These are phyloP conservation scores for Microbotryum intermedium DNA, from an alignment of 1,284 basidiomycete genomes.

Conservation along the genomic window DNA sequence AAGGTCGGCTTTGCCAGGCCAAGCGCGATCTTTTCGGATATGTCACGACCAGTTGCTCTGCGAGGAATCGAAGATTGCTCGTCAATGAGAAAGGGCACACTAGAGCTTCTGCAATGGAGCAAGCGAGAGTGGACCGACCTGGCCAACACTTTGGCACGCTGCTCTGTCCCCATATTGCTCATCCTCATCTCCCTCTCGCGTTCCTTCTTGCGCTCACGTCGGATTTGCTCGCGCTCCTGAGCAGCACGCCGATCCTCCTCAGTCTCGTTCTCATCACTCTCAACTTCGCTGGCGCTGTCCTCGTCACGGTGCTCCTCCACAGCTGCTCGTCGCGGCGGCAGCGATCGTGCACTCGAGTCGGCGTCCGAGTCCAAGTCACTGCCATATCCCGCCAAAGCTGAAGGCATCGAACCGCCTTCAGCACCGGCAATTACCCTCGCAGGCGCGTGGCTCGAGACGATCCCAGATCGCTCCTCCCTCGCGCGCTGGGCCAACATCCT, in stretches of 20 bases:
- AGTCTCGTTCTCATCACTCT: constrained; percentile 38
- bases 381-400: constrained; percentile 9
- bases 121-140: constrained; percentile 43
- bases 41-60: constrained; percentile 88
- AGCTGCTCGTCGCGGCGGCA: background rate
- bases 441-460: constrained; percentile 43
- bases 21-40: constrained; percentile 96
- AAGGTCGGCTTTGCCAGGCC: constrained; percentile 93
- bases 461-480: constrained; percentile 81
- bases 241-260: constrained; percentile 73
- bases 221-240: constrained; percentile 78
- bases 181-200: constrained; percentile 96
- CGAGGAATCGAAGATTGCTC: too few relatives aligned
- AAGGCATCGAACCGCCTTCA: background rate
- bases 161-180: constrained; percentile 98
- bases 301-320: constrained; percentile 16
- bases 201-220: constrained; percentile 82
- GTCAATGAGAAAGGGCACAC: background rate
- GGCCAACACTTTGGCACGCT: constrained; percentile 88
- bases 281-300: constrained; percentile 27
- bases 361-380: constrained; percentile 27
- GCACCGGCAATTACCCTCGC: constrained; percentile 38
- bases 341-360: background rate
- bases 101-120: background rate
- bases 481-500: constrained; percentile 89